Evolutionary conservation across 768 basidiomycete species (phyloP).

Genomic region (Suillus fuscotomentosus): DNA sequence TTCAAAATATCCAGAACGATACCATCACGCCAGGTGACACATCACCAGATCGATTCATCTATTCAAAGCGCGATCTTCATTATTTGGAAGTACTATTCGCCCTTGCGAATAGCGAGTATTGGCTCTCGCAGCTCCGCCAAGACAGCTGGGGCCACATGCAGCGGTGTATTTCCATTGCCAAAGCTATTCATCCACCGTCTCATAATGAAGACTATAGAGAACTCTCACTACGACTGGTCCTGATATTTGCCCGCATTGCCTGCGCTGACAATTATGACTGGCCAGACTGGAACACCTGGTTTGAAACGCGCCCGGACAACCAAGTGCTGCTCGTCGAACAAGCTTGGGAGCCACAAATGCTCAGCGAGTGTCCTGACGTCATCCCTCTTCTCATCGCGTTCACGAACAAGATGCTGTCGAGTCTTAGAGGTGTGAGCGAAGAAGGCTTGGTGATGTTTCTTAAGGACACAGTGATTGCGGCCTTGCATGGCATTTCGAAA

Average conservation of each 20-base stretch:
- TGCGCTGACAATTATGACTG: slow-evolving; percentile 9
- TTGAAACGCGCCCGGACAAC: neutral
- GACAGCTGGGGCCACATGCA: neutral
- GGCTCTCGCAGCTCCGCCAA: neutral
- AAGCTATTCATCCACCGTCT: neutral
- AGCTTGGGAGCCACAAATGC: neutral
- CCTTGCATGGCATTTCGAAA: neutral
- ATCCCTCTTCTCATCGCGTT: neutral
- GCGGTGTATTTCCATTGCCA: neutral
- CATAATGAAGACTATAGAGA: neutral
- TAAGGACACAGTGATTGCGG: neutral
- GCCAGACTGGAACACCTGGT: neutral
- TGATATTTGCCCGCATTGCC: neutral
- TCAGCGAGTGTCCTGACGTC: neutral
- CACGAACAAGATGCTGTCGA: neutral
- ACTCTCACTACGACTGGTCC: neutral
- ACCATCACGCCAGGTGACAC: neutral
- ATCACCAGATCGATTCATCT: neutral
- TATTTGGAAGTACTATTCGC: neutral
- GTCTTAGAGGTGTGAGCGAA: neutral
- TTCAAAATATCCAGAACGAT: neutral
- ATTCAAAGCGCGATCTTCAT: neutral
- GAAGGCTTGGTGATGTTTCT: neutral
- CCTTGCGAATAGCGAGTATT: neutral
- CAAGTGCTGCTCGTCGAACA: neutral